Percentiles rank a stretch among this genome's conserved stretches.
Evolutionary conservation across 1,139 yeast species (phyloP).

Genomic region (Sugiyamaella sp.): DNA sequence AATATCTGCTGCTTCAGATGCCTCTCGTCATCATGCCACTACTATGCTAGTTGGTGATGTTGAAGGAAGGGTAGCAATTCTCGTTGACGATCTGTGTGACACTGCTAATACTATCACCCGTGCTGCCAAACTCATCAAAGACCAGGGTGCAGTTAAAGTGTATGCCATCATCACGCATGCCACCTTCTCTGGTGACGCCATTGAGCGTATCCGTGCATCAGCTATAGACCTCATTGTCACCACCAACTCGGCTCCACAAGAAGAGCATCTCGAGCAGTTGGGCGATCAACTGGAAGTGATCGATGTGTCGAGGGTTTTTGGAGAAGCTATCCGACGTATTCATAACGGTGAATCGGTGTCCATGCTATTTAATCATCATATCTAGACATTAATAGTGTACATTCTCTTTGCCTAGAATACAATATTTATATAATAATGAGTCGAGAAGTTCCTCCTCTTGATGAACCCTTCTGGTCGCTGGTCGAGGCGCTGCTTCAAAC

Average conservation of each 20-base stretch:
- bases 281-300: constrained; percentile 75
- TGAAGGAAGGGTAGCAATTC: constrained; percentile 75
- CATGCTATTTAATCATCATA: constrained; percentile 77
- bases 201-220: constrained; percentile 66
- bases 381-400: not conserved
- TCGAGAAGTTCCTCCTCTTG: not conserved
- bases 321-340: constrained; percentile 92
- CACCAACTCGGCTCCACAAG: constrained; percentile 93
- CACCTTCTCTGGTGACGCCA: constrained; percentile 88
- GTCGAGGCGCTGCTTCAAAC: not conserved
- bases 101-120: constrained; percentile 90
- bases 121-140: constrained; percentile 88
- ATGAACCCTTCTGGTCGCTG: too few species aligned
- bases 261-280: constrained; percentile 51
- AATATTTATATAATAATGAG: constrained; percentile 15
- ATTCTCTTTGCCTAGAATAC: not conserved
- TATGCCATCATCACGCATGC: constrained; percentile 94
- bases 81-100: constrained; percentile 92
- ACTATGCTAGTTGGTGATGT: constrained; percentile 97
- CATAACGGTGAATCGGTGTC: constrained; percentile 97
- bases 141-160: constrained; percentile 87
- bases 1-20: constrained; percentile 25
- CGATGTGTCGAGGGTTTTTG: constrained; percentile 85
- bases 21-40: constrained; percentile 50
- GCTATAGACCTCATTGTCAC: constrained; percentile 83